Conservation (phyloP, 2,329 filamentous ascomycete genomes). For the Ophiostoma pallidulum region DNA sequence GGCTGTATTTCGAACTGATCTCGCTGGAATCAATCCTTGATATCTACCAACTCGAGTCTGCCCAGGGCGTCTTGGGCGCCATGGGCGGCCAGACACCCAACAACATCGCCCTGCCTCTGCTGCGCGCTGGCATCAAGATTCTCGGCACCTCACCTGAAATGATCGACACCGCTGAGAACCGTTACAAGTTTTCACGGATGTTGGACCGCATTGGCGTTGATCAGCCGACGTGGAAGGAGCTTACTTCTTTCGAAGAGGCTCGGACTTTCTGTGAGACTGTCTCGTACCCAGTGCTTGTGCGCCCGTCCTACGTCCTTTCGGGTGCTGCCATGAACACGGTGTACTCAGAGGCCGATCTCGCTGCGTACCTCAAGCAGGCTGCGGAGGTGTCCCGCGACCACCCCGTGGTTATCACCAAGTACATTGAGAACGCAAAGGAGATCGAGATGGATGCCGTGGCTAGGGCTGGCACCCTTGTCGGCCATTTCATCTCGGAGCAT, state of each 20-base stretch:
- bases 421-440: constrained; percentile 98
- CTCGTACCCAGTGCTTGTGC: constrained; percentile 85
- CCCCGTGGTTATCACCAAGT: constrained; percentile 97
- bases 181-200: constrained; percentile 98
- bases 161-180: constrained; percentile 96
- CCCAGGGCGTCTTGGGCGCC: constrained; percentile 78
- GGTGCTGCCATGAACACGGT: constrained; percentile 99
- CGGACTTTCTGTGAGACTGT: constrained; percentile 79
- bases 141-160: constrained; percentile 95
- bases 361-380: constrained; percentile 80
- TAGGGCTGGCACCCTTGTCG: constrained; percentile 76
- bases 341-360: constrained; percentile 88
- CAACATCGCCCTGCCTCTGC: constrained; percentile 87
- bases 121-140: constrained; percentile 83
- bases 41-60: constrained; percentile 80
- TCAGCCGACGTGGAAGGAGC: constrained; percentile 95
- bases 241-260: constrained; percentile 90
- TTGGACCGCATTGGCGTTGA: constrained; percentile 89
- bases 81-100: constrained; percentile 98
- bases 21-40: constrained; percentile 82
- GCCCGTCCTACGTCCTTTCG: constrained; percentile 92
- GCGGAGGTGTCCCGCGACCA: constrained; percentile 89
- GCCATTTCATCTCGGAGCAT: constrained; percentile 97
- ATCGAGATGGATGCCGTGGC: constrained; percentile 99
- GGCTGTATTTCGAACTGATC: constrained; percentile 94